A percentile compares a stretch with the other conserved stretches of the same genome.
Conservation (phyloP, 768 basidiomycete species). For the Ramaria sp. region DNA sequence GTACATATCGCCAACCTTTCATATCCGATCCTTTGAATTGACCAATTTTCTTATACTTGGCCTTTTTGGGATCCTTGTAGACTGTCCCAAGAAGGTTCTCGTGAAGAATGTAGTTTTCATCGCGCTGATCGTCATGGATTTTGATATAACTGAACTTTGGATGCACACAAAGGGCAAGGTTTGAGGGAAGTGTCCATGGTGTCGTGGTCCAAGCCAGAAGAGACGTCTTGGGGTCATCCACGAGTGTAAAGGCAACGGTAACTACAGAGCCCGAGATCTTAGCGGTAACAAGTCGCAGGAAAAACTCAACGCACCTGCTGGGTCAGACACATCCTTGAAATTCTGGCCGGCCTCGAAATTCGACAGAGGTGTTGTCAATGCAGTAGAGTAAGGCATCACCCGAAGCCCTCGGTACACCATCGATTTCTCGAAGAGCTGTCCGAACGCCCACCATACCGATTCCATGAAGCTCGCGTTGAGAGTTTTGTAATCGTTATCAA, state of each 20-base stretch:
- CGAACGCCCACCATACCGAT: constrained; percentile 98
- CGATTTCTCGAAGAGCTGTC: constrained; percentile 83
- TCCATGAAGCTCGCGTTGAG: constrained; percentile 93
- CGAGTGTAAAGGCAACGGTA: constrained; percentile 85
- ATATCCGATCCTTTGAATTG: constrained; percentile 85
- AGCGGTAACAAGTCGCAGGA: too few relatives aligned
- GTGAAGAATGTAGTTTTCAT: constrained; percentile 85
- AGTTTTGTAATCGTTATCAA: constrained; percentile 99
- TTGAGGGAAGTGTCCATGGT: constrained; percentile 96
- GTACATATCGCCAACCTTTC: constrained; percentile 93
- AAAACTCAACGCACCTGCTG: constrained; percentile 60
- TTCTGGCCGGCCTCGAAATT: constrained; percentile 95
- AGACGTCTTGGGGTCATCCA: constrained; percentile 84
- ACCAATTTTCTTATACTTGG: constrained; percentile 86
- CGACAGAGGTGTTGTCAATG: constrained; percentile 89
- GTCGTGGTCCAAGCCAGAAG: constrained; percentile 98
- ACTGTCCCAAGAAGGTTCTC: constrained; percentile 77
- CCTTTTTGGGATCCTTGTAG: constrained; percentile 96
- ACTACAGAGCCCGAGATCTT: constrained; percentile 33
- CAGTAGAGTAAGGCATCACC: constrained; percentile 98
- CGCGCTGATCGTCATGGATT: constrained; percentile 81
- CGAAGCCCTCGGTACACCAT: constrained; percentile 87
- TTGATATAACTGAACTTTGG: constrained; percentile 95
- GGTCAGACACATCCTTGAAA: constrained; percentile 90
- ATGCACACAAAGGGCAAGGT: constrained; percentile 90